Percentiles rank a stretch among this genome's conserved stretches.
Conservation (phyloP, 2,329 filamentous ascomycete species). For the Xylariaceae sp. region DNA sequence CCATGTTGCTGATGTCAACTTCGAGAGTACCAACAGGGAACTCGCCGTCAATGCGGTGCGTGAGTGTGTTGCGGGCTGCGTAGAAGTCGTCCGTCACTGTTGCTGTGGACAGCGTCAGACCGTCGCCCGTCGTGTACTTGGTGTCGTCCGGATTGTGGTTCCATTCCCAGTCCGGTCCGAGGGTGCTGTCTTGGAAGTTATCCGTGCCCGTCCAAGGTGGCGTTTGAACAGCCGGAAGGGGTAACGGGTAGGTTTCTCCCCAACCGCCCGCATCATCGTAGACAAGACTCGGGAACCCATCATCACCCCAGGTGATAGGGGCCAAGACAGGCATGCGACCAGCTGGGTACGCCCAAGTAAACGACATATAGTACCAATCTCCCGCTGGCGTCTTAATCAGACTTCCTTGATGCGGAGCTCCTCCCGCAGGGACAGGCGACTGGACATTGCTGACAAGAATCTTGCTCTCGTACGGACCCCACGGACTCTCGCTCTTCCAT, state of each 20-base stretch:
- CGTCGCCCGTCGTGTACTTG: slow-evolving; percentile 40
- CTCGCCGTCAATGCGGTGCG: slow-evolving; percentile 42
- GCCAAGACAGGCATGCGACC: slow-evolving; percentile 54
- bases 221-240: slow-evolving; percentile 30
- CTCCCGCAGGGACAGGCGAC: slow-evolving; percentile 41
- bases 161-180: slow-evolving; percentile 52
- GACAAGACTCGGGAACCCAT: slow-evolving; percentile 46
- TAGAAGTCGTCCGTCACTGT: slow-evolving; percentile 49
- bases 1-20: slow-evolving; percentile 44
- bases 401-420: slow-evolving; percentile 50
- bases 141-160: slow-evolving; percentile 54
- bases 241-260: slow-evolving; percentile 41
- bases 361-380: slow-evolving; percentile 56
- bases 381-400: slow-evolving; percentile 47
- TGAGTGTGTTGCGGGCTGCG: slow-evolving; percentile 42
- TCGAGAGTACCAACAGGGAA: slow-evolving; percentile 45
- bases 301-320: slow-evolving; percentile 45
- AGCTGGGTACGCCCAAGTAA: slow-evolving; percentile 50
- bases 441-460: slow-evolving; percentile 40
- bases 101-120: slow-evolving; percentile 44
- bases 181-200: slow-evolving; percentile 37
- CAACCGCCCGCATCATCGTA: slow-evolving; percentile 40
- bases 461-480: slow-evolving; percentile 47
- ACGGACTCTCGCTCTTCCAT: slow-evolving; percentile 44
- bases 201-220: slow-evolving; percentile 37